Percentiles rank a stretch among this genome's conserved stretches.
Conservation (phyloP, 179 eudicot species). For the Carnegiea gigantea region DNA sequence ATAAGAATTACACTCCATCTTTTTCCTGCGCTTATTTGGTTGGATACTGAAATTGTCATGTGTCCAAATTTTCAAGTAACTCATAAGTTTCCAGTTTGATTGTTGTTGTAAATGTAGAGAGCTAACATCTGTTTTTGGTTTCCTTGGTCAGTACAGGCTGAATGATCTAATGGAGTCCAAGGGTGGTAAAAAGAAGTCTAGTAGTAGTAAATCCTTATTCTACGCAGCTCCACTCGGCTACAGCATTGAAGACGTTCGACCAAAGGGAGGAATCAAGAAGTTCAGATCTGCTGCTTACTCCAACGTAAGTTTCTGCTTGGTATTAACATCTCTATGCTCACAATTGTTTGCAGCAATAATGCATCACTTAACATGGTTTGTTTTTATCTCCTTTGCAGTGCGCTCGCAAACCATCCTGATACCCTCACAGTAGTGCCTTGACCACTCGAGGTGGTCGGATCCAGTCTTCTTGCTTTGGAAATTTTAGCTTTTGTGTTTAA, state of each 20-base stretch:
- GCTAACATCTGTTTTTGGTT: not conserved
- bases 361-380: not conserved
- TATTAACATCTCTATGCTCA: not conserved
- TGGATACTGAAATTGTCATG: too few species aligned
- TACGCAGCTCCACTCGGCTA: conserved; percentile 28
- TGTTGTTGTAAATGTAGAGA: not conserved
- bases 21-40: too few species aligned
- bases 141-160: conserved; percentile 26
- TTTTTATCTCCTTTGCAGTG: conserved; percentile 58
- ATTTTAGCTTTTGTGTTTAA: conserved; percentile 20
- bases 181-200: conserved; percentile 41
- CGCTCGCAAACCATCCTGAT: conserved; percentile 98
- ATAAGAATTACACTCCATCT: too few species aligned
- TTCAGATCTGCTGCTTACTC: conserved; percentile 47
- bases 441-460: conserved; percentile 34
- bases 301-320: conserved; percentile 28
- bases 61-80: too few species aligned
- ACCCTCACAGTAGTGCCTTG: conserved; percentile 19
- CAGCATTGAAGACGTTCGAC: conserved; percentile 46
- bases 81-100: not conserved
- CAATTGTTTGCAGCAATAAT: not conserved
- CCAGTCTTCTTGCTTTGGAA: conserved; percentile 20
- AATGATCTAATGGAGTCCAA: conserved; percentile 94
- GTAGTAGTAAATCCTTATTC: conserved; percentile 35
- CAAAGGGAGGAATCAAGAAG: conserved; percentile 39